phyloP scores from a whole-genome alignment of 164 flowering plant species.

The Chimonanthus praecox region DNA sequence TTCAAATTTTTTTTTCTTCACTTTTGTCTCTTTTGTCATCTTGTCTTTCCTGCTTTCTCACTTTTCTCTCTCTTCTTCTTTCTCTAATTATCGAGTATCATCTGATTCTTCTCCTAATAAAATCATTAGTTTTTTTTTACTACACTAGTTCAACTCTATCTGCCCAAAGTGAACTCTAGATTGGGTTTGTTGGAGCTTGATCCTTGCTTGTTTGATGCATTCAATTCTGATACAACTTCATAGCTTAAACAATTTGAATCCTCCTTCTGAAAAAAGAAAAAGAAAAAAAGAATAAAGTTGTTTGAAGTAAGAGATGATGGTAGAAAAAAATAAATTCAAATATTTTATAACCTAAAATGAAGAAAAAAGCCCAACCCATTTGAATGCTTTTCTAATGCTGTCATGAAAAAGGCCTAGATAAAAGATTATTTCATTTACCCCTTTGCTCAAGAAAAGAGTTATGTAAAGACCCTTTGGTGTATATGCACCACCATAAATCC shows the following conservation, averaged over 20 bases:
- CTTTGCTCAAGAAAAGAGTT: not conserved
- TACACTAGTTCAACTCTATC: constrained; percentile 44
- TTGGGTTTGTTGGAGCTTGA: constrained; percentile 48
- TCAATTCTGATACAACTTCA: constrained; percentile 55
- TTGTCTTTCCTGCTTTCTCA: constrained; percentile 17
- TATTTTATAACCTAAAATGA: not conserved
- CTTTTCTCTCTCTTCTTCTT: constrained; percentile 13
- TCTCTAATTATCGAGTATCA: constrained; percentile 51
- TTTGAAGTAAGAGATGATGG: not conserved
- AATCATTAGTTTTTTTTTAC: constrained; percentile 47
- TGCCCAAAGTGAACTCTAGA: constrained; percentile 86
- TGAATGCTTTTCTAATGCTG: not conserved
- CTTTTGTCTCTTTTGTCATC: constrained; percentile 68
- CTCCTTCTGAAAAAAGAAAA: not conserved
- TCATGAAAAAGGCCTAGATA: not conserved
- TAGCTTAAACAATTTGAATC: constrained; percentile 52
- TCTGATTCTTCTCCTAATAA: constrained; percentile 17
- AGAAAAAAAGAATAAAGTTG: not conserved
- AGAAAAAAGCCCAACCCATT: not conserved
- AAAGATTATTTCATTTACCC: not conserved
- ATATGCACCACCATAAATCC: too few relatives aligned
- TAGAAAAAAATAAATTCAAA: too few relatives aligned
- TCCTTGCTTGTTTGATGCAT: constrained; percentile 37
- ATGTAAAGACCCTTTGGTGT: too few relatives aligned
- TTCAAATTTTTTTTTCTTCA: constrained; percentile 23